Percentiles rank a stretch among this genome's conserved stretches.
phyloP scores from a whole-genome alignment of 2,329 filamentous ascomycete species.

The Cladophialophora immunda region DNA sequence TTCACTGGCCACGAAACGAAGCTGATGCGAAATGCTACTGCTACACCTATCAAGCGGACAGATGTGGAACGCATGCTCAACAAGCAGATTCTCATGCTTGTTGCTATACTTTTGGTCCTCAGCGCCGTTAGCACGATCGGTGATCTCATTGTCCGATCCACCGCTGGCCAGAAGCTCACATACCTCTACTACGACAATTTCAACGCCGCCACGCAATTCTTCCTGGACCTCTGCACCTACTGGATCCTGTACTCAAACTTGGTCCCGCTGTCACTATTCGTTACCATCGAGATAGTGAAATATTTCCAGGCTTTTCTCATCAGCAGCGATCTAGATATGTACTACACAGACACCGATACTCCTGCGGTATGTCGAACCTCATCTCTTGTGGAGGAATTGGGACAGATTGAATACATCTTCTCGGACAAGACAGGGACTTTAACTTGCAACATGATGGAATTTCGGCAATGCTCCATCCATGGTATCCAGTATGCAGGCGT shows the following conservation, averaged over 20 bases:
- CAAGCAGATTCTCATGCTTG: constrained; percentile 87
- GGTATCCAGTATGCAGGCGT: constrained; percentile 94
- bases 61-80: constrained; percentile 96
- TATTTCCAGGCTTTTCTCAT: constrained; percentile 98
- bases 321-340: constrained; percentile 97
- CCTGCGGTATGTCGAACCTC: constrained; percentile 96
- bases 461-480: constrained; percentile 91
- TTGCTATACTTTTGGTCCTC: constrained; percentile 81
- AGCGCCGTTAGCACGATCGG: constrained; percentile 92
- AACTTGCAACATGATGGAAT: constrained; percentile 99
- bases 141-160: constrained; percentile 80
- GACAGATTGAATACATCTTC: constrained; percentile 98
- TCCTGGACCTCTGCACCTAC: constrained; percentile 95
- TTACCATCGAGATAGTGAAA: constrained; percentile 97
- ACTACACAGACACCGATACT: constrained; percentile 94
- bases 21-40: constrained; percentile 97
- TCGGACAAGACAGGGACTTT: constrained; percentile 97
- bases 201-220: constrained; percentile 80
- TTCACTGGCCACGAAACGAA: constrained; percentile 99
- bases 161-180: constrained; percentile 66
- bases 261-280: constrained; percentile 96
- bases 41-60: constrained; percentile 95
- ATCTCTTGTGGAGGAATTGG: constrained; percentile 93
- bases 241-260: constrained; percentile 98
- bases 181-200: constrained; percentile 73